These are phyloP conservation scores for Pterulicium gracile DNA, from an alignment of 1,284 basidiomycete genomes.

Conservation along the genomic window DNA sequence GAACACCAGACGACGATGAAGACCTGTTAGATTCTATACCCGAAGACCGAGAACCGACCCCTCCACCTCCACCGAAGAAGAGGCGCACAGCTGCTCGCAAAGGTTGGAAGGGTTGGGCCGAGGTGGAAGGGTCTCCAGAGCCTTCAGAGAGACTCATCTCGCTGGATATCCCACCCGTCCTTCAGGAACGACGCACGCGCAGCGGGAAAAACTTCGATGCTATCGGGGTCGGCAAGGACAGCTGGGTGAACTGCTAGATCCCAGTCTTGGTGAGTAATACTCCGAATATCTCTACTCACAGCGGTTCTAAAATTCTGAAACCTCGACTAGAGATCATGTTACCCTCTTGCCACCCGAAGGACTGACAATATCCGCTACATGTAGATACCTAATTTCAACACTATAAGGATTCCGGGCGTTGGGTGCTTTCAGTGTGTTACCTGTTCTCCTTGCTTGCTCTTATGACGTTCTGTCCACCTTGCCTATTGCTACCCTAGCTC, in stretches of 20 bases:
- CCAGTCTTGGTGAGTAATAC: too few relatives aligned
- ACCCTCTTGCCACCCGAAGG: too few relatives aligned
- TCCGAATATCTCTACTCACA: too few relatives aligned
- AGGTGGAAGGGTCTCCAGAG: constrained; percentile 42
- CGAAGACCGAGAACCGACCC: constrained; percentile 16
- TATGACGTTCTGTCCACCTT: too few relatives aligned
- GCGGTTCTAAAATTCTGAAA: constrained; percentile 7
- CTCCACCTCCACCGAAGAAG: constrained; percentile 32
- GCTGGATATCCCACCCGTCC: constrained; percentile 49
- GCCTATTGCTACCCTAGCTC: too few relatives aligned
- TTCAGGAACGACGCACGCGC: constrained; percentile 56
- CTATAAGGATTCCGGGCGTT: too few relatives aligned
- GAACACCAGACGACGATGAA: constrained; percentile 46
- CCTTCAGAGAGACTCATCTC: constrained; percentile 75
- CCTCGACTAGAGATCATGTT: not conserved
- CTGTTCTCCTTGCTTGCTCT: too few relatives aligned
- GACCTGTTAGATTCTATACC: constrained; percentile 19
- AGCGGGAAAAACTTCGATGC: constrained; percentile 77
- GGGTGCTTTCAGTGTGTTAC: too few relatives aligned
- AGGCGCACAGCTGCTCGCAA: constrained; percentile 63
- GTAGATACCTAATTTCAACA: too few relatives aligned
- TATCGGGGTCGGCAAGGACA: constrained; percentile 43
- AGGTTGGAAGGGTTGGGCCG: constrained; percentile 82
- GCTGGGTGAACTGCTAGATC: too few relatives aligned
- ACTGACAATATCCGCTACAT: too few relatives aligned